Evolutionary conservation across 495 filamentous ascomycete species (phyloP), one percentile per base, ranked within the genome.

Genomic region (Neurospora sp.): DNA sequence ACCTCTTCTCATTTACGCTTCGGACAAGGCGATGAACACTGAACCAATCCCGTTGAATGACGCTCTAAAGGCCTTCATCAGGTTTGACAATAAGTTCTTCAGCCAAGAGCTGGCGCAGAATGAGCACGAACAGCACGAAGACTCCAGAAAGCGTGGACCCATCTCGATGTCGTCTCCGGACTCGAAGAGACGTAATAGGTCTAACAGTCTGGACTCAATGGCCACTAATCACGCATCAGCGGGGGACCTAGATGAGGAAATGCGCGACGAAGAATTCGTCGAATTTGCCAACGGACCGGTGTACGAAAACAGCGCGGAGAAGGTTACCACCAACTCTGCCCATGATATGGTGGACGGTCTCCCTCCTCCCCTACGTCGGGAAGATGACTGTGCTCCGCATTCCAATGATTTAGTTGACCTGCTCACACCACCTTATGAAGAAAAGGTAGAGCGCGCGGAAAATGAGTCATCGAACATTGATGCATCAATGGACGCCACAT

Each of bases 1-100:
- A 10, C 83, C 84, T 1, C 76, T 85, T n/a, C 72, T 86, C 7
- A 75, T 87, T 5, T 87, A 84, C 70, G 84, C 85, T 11, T 78
- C 80, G 2, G 83, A 85, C 54, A 74, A 77, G 54, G 85, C 85
- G 38, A 72, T 86, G 76, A 66, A 77, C 1, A 73, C 79, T 10
- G 74, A 80, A 6, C 77, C 75, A 14, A 41, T 80, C 9, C 82
- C 83, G 9, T 74, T 87, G 14, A 75, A 82, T 8, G 79, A 82
- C 39, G 79, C 83, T 39, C 75, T 86, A 74, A 80, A 80, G 39
- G 79, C 80, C 66, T 87, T 87, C 74, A 78, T 85, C 37, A 79
- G 76, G 60, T 78, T 80, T 71, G 85, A 87, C 70, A 87, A 86
- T 69, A 79, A 80, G 9, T 78, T 78, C 18, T 86, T 86, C 72